Conservation (phyloP, 176 grass and related monocot genomes). For the Eleusine indica region DNA sequence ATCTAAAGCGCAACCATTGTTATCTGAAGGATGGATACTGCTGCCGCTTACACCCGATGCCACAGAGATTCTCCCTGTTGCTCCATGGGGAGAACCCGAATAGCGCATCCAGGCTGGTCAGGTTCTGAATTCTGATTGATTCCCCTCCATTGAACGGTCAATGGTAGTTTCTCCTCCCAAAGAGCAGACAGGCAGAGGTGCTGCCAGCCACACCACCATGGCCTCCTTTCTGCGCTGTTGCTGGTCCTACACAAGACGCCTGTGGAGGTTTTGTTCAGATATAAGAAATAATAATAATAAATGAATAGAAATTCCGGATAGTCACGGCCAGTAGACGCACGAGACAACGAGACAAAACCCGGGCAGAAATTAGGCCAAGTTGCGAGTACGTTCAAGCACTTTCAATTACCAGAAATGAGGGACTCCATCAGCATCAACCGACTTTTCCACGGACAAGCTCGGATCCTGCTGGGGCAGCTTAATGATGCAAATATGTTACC, state of each 20-base stretch:
- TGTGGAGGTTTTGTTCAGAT: too few relatives aligned
- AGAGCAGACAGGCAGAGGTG: conserved; percentile 14
- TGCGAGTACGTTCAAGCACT: background rate
- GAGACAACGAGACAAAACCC: background rate
- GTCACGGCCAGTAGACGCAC: background rate
- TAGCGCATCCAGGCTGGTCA: too few relatives aligned
- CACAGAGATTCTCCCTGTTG: background rate
- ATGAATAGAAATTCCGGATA: background rate
- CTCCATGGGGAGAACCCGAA: background rate
- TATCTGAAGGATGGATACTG: background rate
- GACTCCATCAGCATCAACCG: background rate
- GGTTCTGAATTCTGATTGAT: background rate
- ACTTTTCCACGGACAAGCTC: conserved; percentile 2
- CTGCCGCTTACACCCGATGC: background rate
- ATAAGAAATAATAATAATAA: too few relatives aligned
- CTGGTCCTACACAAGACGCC: too few relatives aligned
- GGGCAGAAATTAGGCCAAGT: background rate
- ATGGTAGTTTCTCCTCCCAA: background rate
- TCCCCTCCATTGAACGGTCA: conserved; percentile 9
- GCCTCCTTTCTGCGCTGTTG: background rate
- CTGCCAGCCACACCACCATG: background rate
- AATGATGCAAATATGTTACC: too few relatives aligned
- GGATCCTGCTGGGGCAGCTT: background rate
- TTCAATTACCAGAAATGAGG: background rate
- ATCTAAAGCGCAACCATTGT: too few relatives aligned